Evolutionary conservation across 306 rosid species (phyloP).

Genomic region (Castanopsis chinensis): DNA sequence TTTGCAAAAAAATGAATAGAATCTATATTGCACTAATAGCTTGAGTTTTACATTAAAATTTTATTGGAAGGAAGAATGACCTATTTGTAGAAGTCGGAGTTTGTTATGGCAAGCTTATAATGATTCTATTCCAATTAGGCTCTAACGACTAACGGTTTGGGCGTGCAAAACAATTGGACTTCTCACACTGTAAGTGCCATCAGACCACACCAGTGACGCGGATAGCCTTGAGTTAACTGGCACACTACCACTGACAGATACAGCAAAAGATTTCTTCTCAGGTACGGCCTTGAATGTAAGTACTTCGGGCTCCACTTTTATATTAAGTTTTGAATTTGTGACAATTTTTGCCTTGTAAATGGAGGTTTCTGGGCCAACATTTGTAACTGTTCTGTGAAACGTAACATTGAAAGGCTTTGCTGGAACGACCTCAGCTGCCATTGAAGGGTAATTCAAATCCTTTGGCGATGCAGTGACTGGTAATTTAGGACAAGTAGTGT

Average conservation of each 20-base stretch:
- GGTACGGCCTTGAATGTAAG: slow-evolving; percentile 21
- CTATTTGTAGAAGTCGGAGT: no score
- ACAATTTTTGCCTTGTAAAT: slow-evolving; percentile 11
- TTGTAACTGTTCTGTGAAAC: slow-evolving; percentile 24
- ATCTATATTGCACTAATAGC: no score
- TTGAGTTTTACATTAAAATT: no score
- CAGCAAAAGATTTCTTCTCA: slow-evolving; percentile 26
- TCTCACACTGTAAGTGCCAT: slow-evolving; percentile 21
- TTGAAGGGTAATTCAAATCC: slow-evolving; percentile 38
- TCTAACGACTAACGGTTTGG: no score
- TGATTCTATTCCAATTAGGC: no score
- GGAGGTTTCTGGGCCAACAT: slow-evolving; percentile 31
- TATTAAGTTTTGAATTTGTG: background rate
- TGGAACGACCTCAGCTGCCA: slow-evolving; percentile 10
- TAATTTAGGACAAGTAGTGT: no score
- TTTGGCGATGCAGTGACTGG: background rate
- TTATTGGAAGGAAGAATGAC: no score
- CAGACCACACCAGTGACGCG: slow-evolving; percentile 29
- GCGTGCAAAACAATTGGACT: slow-evolving; percentile 24
- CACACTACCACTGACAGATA: slow-evolving; percentile 16
- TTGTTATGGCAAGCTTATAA: no score
- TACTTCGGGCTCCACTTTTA: slow-evolving; percentile 21
- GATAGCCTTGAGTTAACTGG: background rate
- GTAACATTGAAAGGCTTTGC: background rate
- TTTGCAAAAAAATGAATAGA: no score